Evolutionary conservation across 441 rosid species (phyloP).

Genomic region (Brassica hybrid): DNA sequence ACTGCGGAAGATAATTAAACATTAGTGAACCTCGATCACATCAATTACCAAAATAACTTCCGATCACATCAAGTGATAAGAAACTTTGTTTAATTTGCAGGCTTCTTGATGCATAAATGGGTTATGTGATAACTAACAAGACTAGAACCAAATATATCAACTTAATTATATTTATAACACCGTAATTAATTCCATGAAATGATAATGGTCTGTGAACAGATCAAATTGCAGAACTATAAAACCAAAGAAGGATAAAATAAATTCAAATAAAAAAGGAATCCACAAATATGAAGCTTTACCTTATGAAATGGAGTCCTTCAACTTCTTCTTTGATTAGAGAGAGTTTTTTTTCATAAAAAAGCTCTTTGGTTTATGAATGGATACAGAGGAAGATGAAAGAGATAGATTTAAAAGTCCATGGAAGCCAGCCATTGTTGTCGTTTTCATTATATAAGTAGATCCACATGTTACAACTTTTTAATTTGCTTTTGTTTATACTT

Average conservation of each 20-base stretch:
- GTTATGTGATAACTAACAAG: too few relatives aligned
- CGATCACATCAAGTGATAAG: neutral
- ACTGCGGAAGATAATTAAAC: neutral
- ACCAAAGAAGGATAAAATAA: neutral
- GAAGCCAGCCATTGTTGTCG: slow-evolving; percentile 40
- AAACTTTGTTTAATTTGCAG: too few relatives aligned
- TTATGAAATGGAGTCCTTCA: neutral
- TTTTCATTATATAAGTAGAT: slow-evolving; percentile 20
- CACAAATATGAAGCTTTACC: neutral
- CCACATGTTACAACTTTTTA: slow-evolving; percentile 31
- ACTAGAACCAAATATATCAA: too few relatives aligned
- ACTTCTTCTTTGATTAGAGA: neutral
- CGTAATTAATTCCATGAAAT: neutral
- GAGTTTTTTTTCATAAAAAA: neutral
- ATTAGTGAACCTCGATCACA: neutral
- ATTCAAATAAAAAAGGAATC: neutral
- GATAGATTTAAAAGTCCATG: slow-evolving; percentile 18
- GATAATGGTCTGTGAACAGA: neutral
- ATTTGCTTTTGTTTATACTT: slow-evolving; percentile 11
- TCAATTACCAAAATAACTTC: neutral
- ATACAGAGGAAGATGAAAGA: slow-evolving; percentile 29
- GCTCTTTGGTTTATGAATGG: slow-evolving; percentile 6
- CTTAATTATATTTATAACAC: neutral
- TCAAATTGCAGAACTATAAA: neutral
- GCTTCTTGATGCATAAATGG: too few relatives aligned